A percentile compares a stretch with the other conserved stretches of the same genome.
These are phyloP conservation scores for Akanthomyces uredinophilus DNA, from an alignment of 2,329 filamentous ascomycete species.

Conservation along the genomic window DNA sequence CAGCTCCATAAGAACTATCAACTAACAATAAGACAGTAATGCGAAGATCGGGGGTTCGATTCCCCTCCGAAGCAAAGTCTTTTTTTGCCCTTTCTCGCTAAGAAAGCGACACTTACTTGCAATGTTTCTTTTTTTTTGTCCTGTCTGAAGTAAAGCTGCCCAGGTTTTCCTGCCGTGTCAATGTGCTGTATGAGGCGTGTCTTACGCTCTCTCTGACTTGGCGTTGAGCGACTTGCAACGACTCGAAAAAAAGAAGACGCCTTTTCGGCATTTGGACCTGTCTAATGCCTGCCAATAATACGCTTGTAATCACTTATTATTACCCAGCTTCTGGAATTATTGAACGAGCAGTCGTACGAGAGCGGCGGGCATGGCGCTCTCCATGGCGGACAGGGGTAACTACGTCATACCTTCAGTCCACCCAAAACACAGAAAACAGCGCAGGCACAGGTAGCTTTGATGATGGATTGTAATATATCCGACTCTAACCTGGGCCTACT, in stretches of 20 bases:
- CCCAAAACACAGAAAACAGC: not conserved
- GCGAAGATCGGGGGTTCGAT: constrained; percentile 17
- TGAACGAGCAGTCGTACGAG: not conserved
- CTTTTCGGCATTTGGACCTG: not conserved
- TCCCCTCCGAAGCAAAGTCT: constrained; percentile 15
- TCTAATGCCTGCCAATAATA: not conserved
- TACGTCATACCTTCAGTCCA: constrained; percentile 6
- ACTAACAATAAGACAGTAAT: too few relatives aligned
- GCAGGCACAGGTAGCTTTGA: not conserved
- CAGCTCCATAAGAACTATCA: too few relatives aligned
- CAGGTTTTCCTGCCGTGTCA: not conserved
- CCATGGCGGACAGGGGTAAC: not conserved
- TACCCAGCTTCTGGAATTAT: not conserved
- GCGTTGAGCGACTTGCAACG: too few relatives aligned
- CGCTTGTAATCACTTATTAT: not conserved
- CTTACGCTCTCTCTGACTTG: too few relatives aligned
- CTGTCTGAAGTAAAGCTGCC: too few relatives aligned
- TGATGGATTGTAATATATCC: not conserved
- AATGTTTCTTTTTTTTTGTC: not conserved
- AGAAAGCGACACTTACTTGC: not conserved
- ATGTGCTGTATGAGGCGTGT: not conserved
- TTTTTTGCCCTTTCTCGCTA: not conserved
- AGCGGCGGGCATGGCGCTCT: not conserved
- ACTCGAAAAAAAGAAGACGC: not conserved
- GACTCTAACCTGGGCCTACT: constrained; percentile 6